A percentile compares a stretch with the other conserved stretches of the same genome.
Conservation (phyloP, 495 filamentous ascomycete species). For the Aspergillus baeticus region DNA sequence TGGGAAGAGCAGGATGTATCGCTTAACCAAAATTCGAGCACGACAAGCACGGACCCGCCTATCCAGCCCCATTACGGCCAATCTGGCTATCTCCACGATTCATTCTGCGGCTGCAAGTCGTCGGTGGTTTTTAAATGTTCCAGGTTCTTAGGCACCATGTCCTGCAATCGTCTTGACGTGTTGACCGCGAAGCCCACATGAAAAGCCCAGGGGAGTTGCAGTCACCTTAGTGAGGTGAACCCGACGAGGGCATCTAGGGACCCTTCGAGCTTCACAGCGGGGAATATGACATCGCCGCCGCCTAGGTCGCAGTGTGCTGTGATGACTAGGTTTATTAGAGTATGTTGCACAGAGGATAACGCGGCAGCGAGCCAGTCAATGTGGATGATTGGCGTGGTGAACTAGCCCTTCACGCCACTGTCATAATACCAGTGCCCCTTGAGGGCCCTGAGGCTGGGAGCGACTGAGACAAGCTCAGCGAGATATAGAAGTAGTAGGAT, state of each 20-base stretch:
- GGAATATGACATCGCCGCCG: constrained; percentile 1
- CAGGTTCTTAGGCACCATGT: constrained; percentile 16
- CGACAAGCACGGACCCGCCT: background rate
- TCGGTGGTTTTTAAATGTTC: constrained; percentile 17
- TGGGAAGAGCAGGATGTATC: no score
- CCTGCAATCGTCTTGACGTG: constrained; percentile 12
- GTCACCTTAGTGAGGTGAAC: constrained; percentile 9
- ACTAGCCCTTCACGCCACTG: constrained; percentile 14
- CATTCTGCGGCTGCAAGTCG: constrained; percentile 13
- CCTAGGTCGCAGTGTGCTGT: constrained; percentile 1
- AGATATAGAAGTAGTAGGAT: constrained; percentile 22
- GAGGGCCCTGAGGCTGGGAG: constrained; percentile 8
- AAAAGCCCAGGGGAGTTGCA: constrained; percentile 19
- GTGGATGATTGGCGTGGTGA: constrained; percentile 14
- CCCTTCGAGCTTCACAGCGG: constrained; percentile 12
- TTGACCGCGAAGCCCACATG: constrained; percentile 16
- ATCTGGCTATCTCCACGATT: no score
- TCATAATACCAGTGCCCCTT: constrained; percentile 16
- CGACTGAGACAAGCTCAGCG: constrained; percentile 14
- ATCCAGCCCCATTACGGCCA: background rate
- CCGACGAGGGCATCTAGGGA: constrained; percentile 15
- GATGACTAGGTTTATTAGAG: constrained; percentile 19
- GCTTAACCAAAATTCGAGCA: background rate
- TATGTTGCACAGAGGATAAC: constrained; percentile 16
- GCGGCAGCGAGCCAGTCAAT: constrained; percentile 14